Percentiles rank a stretch among this genome's conserved stretches.
Evolutionary conservation across 164 flowering plant species (phyloP).

Genomic region (Liriodendron chinense): DNA sequence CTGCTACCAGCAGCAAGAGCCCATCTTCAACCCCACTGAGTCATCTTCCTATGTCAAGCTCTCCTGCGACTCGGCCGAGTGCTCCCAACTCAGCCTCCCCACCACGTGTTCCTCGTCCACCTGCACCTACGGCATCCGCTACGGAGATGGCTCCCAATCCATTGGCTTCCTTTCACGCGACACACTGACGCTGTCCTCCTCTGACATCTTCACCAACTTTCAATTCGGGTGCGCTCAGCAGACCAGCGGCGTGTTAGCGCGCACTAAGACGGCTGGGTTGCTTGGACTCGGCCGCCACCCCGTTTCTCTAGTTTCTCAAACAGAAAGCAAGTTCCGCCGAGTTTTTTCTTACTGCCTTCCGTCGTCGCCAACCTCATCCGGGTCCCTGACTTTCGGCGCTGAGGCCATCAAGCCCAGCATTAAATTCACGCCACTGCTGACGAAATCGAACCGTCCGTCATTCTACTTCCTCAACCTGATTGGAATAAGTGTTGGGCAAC

Average conservation of each 20-base stretch:
- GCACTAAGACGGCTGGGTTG: conserved; percentile 33
- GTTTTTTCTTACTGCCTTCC: conserved; percentile 69
- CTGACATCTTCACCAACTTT: conserved; percentile 14
- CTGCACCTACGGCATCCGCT: conserved; percentile 35
- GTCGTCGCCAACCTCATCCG: conserved; percentile 32
- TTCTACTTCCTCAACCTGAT: conserved; percentile 31
- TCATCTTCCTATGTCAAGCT: conserved; percentile 31
- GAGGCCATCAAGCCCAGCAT: neutral
- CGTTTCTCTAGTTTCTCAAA: conserved; percentile 38
- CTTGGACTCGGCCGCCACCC: conserved; percentile 38
- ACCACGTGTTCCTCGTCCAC: conserved; percentile 22
- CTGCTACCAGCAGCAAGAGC: conserved; percentile 31
- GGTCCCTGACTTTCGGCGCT: conserved; percentile 43
- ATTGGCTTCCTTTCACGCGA: conserved; percentile 38
- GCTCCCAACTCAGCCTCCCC: conserved; percentile 23
- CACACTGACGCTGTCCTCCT: conserved; percentile 24
- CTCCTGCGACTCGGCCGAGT: conserved; percentile 25
- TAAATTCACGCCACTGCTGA: conserved; percentile 28
- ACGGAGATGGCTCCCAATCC: conserved; percentile 37
- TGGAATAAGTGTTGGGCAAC: conserved; percentile 26
- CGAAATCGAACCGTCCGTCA: conserved; percentile 6
- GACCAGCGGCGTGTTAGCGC: conserved; percentile 38
- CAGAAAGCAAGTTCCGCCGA: conserved; percentile 17
- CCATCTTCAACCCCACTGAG: conserved; percentile 27
- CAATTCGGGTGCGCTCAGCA: conserved; percentile 50